Conservation (phyloP, 306 rosid genomes). For the Trifolium pratense region DNA sequence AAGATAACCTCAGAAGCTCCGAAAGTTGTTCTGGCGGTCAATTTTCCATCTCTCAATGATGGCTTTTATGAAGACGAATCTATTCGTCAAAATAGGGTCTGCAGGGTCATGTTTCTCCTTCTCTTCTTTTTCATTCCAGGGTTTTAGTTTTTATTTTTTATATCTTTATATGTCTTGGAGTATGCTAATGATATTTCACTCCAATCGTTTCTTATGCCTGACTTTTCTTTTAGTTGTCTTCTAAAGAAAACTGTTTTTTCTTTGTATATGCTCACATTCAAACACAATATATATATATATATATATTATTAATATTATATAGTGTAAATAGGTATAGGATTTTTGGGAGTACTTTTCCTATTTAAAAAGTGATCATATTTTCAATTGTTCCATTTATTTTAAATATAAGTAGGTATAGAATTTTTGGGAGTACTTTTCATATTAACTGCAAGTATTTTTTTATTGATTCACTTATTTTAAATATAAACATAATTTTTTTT, state of each 20-base stretch:
- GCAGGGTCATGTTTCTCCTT: constrained; percentile 47
- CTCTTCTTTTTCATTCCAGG: background rate
- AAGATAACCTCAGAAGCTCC: constrained; percentile 46
- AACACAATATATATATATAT: background rate
- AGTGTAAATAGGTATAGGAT: background rate
- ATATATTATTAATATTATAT: too few relatives aligned
- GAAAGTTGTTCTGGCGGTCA: constrained; percentile 28
- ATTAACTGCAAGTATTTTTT: background rate
- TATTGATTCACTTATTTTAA: background rate
- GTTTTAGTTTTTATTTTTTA: background rate
- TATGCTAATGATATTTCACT: background rate
- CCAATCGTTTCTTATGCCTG: constrained; percentile 30
- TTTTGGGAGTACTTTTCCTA: background rate
- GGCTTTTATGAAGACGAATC: constrained; percentile 73
- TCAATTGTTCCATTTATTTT: background rate
- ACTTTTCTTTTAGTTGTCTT: constrained; percentile 6
- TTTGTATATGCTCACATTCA: background rate
- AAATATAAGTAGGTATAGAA: too few relatives aligned
- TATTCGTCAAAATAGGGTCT: constrained; percentile 73
- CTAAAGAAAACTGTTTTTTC: background rate
- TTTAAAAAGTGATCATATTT: background rate
- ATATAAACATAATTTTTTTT: background rate
- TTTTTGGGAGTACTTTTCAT: too few relatives aligned
- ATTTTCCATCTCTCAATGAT: constrained; percentile 56
- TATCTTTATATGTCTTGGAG: background rate